phyloP scores from a whole-genome alignment of 2,329 filamentous ascomycete genomes.

The Calonectria pteridis region DNA sequence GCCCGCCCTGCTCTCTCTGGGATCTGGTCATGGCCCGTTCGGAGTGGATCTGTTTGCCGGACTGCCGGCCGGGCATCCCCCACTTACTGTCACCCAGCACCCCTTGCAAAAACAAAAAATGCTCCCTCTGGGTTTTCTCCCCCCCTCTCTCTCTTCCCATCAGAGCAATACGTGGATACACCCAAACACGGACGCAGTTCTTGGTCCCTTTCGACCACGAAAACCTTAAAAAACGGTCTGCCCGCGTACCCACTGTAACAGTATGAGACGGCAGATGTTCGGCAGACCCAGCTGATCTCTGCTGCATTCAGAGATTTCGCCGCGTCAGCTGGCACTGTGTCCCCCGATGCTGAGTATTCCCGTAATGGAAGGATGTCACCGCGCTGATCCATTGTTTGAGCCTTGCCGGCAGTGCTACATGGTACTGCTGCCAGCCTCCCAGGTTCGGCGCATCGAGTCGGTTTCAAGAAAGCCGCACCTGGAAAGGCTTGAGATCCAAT shows the following conservation, averaged over 20 bases:
- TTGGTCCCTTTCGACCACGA: not conserved
- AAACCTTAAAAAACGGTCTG: not conserved
- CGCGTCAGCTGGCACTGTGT: not conserved
- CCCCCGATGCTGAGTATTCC: not conserved
- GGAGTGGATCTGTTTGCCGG: not conserved
- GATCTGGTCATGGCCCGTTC: not conserved
- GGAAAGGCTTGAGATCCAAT: conserved; percentile 3
- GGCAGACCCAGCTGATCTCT: not conserved
- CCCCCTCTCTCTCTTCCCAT: too few relatives aligned
- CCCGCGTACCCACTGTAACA: not conserved
- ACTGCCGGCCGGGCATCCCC: not conserved
- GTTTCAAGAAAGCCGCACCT: not conserved
- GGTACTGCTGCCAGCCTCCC: not conserved
- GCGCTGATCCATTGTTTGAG: not conserved
- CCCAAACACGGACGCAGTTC: not conserved
- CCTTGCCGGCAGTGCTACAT: not conserved
- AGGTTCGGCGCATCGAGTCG: not conserved
- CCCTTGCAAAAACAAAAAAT: not conserved
- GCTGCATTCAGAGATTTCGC: not conserved
- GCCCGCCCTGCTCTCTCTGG: not conserved
- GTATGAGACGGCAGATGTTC: conserved; percentile 7
- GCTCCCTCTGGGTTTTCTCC: not conserved
- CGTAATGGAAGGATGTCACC: not conserved
- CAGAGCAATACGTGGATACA: not conserved
- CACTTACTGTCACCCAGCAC: not conserved